These are phyloP conservation scores for Cryptosporidium canis DNA, from an alignment of 169 alveolate species.

Conservation along the genomic window DNA sequence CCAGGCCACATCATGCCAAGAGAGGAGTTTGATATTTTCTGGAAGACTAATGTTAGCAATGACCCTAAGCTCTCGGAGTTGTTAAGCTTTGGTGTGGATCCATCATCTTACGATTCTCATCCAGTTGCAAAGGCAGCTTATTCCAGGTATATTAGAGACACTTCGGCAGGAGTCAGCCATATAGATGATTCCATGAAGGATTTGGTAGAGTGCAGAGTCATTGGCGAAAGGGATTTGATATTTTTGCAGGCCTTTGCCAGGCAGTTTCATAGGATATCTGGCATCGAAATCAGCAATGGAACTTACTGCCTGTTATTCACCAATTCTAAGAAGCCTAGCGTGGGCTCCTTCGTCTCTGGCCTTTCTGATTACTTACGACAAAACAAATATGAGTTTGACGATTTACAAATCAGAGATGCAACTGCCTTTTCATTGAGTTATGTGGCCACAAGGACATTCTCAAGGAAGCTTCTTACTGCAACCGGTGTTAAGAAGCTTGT, in stretches of 20 bases:
- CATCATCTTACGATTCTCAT: background rate
- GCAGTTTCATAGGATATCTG: background rate
- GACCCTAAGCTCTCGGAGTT: background rate
- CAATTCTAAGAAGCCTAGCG: background rate
- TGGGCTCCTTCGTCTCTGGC: background rate
- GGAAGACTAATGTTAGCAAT: background rate
- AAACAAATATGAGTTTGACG: background rate
- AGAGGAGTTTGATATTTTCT: background rate
- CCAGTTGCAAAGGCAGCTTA: background rate
- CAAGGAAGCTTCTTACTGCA: background rate
- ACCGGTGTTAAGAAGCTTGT: conserved; percentile 17
- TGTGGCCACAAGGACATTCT: background rate
- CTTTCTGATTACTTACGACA: background rate
- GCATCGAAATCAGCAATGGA: background rate
- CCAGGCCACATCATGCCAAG: too few relatives aligned
- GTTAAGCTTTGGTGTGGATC: background rate
- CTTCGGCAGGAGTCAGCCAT: background rate
- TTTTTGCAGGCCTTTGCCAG: conserved; percentile 5
- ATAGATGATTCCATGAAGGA: background rate
- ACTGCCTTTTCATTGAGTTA: background rate
- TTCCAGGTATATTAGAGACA: background rate
- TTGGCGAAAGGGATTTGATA: background rate
- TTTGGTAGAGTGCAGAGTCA: background rate
- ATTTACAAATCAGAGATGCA: background rate
- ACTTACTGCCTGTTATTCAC: conserved; percentile 4